These are phyloP conservation scores for Daldinia loculata DNA, from an alignment of 495 filamentous ascomycete species.

Conservation along the genomic window DNA sequence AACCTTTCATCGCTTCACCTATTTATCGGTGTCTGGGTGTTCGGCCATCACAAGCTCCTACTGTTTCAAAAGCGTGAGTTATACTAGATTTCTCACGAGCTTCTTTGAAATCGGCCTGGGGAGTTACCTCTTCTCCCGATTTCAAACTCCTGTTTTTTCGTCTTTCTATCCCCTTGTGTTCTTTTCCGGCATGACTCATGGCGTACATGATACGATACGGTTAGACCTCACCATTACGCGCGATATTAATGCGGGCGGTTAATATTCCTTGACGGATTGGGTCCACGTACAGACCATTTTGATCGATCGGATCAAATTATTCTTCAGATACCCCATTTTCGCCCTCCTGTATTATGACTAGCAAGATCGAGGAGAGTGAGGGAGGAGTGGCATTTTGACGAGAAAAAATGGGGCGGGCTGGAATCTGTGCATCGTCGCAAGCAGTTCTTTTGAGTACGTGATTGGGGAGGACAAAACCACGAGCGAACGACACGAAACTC, in stretches of 20 bases:
- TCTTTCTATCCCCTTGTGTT: slow-evolving; percentile 13
- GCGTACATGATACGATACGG: slow-evolving; percentile 41
- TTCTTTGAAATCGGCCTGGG: slow-evolving; percentile 10
- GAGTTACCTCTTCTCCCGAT: background rate
- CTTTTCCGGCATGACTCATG: slow-evolving; percentile 36
- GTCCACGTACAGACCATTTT: slow-evolving; percentile 24
- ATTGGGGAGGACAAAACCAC: slow-evolving; percentile 30
- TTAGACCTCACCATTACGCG: slow-evolving; percentile 34
- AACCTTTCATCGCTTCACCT: slow-evolving; percentile 13
- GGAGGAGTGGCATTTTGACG: slow-evolving; percentile 39
- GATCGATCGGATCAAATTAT: slow-evolving; percentile 40
- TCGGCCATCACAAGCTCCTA: slow-evolving; percentile 9
- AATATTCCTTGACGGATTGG: slow-evolving; percentile 29
- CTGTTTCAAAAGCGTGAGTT: slow-evolving; percentile 16
- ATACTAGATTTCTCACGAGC: slow-evolving; percentile 5
- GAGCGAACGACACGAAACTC: slow-evolving; percentile 27
- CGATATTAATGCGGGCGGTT: slow-evolving; percentile 20
- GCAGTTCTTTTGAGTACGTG: slow-evolving; percentile 7
- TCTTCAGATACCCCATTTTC: slow-evolving; percentile 43
- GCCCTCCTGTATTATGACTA: slow-evolving; percentile 40
- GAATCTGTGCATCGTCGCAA: slow-evolving; percentile 17
- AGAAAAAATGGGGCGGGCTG: slow-evolving; percentile 16
- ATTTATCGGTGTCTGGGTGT: slow-evolving; percentile 16
- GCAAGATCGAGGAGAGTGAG: slow-evolving; percentile 30
- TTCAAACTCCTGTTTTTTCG: background rate